These are phyloP conservation scores for Microcyclospora pomicola DNA, from an alignment of 2,329 filamentous ascomycete genomes.

Conservation along the genomic window DNA sequence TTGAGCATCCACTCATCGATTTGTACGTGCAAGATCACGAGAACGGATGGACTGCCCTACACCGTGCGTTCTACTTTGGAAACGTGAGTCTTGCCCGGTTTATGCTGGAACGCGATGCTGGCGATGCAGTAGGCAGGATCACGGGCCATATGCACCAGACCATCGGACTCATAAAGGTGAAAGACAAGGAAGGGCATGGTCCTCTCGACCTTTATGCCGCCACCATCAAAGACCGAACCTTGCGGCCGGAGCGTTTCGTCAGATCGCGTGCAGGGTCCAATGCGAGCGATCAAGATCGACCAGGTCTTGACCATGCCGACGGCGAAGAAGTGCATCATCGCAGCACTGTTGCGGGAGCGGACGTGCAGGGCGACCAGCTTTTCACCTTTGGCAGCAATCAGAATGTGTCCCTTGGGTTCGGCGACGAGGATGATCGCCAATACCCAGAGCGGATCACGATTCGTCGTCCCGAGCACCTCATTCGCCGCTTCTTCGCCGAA, in stretches of 20 bases:
- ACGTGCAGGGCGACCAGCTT: conserved; percentile 61
- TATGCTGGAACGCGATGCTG: conserved; percentile 64
- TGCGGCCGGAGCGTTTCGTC: conserved; percentile 30
- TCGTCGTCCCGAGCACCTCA: conserved; percentile 60
- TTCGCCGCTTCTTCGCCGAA: conserved; percentile 60
- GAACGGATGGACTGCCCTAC: conserved; percentile 90
- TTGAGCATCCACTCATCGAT: conserved; percentile 73
- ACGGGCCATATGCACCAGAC: conserved; percentile 46
- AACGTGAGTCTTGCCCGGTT: conserved; percentile 76
- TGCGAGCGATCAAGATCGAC: conserved; percentile 34
- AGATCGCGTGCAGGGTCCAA: conserved; percentile 18
- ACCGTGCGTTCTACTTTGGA: conserved; percentile 78
- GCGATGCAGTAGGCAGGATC: conserved; percentile 49
- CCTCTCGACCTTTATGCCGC: conserved; percentile 86
- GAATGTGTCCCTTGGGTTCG: conserved; percentile 80
- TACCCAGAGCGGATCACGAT: conserved; percentile 75
- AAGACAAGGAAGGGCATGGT: conserved; percentile 87
- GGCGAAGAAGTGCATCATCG: conserved; percentile 28
- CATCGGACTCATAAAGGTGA: conserved; percentile 77
- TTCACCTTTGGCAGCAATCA: conserved; percentile 95
- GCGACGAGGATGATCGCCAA: conserved; percentile 90
- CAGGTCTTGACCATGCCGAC: conserved; percentile 28
- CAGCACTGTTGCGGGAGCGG: conserved; percentile 10
- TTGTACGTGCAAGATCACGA: conserved; percentile 77
- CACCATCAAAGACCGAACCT: conserved; percentile 66